These are phyloP conservation scores for Prunus salicina DNA, from an alignment of 306 rosid species.

Conservation along the genomic window DNA sequence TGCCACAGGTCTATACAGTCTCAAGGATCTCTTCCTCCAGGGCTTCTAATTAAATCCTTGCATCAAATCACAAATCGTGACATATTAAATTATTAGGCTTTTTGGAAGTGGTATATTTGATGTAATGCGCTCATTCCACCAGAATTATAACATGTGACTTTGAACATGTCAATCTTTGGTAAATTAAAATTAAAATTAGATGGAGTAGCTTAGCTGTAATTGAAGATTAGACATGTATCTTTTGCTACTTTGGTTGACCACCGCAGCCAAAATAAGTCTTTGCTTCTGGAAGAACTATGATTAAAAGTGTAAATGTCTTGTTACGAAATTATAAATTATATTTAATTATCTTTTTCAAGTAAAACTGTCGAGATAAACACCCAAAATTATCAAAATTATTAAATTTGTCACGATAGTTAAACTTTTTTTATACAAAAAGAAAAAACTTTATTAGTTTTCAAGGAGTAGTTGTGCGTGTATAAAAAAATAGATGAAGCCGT, in stretches of 20 bases:
- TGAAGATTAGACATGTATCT: not conserved
- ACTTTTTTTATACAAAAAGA: too few relatives aligned
- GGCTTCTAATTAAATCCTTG: constrained; percentile 7
- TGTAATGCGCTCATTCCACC: not conserved
- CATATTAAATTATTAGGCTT: not conserved
- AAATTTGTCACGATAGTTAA: too few relatives aligned
- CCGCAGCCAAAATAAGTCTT: not conserved
- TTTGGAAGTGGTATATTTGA: not conserved
- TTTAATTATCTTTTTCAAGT: too few relatives aligned
- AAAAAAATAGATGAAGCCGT: too few relatives aligned
- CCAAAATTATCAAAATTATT: too few relatives aligned
- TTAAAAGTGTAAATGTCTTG: not conserved
- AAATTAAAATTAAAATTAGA: not conserved
- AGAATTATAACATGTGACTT: not conserved
- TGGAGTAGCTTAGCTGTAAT: not conserved
- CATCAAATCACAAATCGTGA: not conserved
- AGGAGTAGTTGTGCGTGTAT: too few relatives aligned
- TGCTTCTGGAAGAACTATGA: not conserved
- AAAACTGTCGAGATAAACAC: too few relatives aligned
- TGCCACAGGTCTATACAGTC: constrained; percentile 33
- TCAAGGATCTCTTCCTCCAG: constrained; percentile 58
- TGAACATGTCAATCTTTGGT: not conserved
- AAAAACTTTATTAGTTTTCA: too few relatives aligned
- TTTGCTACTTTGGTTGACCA: not conserved
- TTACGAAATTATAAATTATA: not conserved